phyloP scores from a whole-genome alignment of 2,329 filamentous ascomycete species.

The Diplodia seriata region DNA sequence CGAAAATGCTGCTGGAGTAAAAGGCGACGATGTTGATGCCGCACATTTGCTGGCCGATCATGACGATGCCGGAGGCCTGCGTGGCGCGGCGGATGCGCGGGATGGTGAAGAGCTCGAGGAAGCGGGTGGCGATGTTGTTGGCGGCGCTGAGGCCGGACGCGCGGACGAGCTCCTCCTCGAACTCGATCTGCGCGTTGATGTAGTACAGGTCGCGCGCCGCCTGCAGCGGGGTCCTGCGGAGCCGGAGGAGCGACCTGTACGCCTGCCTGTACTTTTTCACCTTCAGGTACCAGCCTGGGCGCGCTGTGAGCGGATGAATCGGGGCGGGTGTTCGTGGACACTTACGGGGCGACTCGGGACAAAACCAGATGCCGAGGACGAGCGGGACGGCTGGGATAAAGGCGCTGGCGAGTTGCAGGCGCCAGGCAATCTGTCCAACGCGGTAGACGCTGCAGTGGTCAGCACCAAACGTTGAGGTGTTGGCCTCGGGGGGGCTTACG shows the following conservation, averaged over 20 bases:
- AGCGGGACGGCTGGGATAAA: slow-evolving; percentile 50
- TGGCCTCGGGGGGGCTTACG: slow-evolving; percentile 4
- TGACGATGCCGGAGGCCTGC: slow-evolving; percentile 77
- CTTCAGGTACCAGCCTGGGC: slow-evolving; percentile 44
- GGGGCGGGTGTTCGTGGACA: neutral
- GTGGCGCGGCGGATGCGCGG: slow-evolving; percentile 75
- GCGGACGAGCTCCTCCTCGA: slow-evolving; percentile 45
- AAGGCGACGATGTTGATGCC: slow-evolving; percentile 59
- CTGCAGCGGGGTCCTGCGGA: slow-evolving; percentile 50
- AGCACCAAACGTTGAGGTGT: slow-evolving; percentile 38
- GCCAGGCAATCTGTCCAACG: slow-evolving; percentile 47
- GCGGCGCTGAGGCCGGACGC: slow-evolving; percentile 34
- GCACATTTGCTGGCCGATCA: slow-evolving; percentile 72
- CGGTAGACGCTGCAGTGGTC: slow-evolving; percentile 41
- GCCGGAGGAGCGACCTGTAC: slow-evolving; percentile 48
- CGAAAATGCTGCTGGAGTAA: slow-evolving; percentile 60
- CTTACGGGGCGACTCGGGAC: slow-evolving; percentile 47
- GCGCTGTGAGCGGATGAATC: neutral
- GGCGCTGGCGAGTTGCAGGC: slow-evolving; percentile 49
- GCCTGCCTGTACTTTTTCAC: slow-evolving; percentile 51
- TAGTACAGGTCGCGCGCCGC: slow-evolving; percentile 54
- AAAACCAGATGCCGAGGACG: slow-evolving; percentile 50
- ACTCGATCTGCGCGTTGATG: slow-evolving; percentile 47
- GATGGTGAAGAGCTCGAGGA: slow-evolving; percentile 69
- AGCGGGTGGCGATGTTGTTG: slow-evolving; percentile 50